A percentile compares a stretch with the other conserved stretches of the same genome.
These are phyloP conservation scores for Xerocomus brunneocitrinus DNA, from an alignment of 768 basidiomycete species.

Conservation along the genomic window DNA sequence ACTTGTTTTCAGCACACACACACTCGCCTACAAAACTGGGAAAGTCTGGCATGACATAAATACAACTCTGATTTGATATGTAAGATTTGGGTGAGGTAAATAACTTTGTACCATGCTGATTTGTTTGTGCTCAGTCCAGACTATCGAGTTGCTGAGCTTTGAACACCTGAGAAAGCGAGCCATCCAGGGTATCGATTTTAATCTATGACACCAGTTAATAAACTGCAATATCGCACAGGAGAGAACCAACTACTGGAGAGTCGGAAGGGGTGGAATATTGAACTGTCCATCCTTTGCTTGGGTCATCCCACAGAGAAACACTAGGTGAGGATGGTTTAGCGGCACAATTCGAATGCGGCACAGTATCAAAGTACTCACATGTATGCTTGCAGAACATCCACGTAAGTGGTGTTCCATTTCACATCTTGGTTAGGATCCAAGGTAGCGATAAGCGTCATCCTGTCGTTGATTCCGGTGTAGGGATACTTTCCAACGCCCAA, in stretches of 20 bases:
- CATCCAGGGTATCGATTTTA: neutral
- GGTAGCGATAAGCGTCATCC: neutral
- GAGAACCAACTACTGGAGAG: neutral
- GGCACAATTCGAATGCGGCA: neutral
- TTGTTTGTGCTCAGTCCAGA: neutral
- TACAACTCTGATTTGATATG: neutral
- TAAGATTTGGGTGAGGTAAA: neutral
- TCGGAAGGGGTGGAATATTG: neutral
- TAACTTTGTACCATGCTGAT: neutral
- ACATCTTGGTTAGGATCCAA: neutral
- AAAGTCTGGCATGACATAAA: neutral
- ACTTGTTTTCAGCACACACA: no score
- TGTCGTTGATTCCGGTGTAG: neutral
- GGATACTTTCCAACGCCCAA: neutral
- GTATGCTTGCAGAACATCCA: neutral
- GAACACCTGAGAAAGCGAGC: neutral
- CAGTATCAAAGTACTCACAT: neutral
- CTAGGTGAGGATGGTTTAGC: neutral
- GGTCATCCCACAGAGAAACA: neutral
- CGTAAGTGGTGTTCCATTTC: neutral
- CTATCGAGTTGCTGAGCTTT: neutral
- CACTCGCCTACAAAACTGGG: no score
- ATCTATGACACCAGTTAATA: neutral
- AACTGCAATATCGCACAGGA: neutral
- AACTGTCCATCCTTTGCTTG: neutral